Conservation (phyloP, 2,329 filamentous ascomycete species). For the Dactylellina haptotyla region DNA sequence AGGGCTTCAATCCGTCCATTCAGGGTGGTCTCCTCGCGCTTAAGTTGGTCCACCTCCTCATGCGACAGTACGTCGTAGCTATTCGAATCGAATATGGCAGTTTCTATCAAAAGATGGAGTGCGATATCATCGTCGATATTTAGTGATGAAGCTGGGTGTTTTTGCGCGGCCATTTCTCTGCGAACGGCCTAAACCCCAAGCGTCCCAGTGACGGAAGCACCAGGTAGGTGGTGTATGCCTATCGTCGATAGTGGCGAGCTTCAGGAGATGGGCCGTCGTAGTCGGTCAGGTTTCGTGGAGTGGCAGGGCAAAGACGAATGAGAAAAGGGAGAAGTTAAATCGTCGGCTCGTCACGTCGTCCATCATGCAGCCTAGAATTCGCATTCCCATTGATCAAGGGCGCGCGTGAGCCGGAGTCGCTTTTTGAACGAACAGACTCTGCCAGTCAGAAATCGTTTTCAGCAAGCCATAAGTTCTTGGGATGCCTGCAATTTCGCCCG, state of each 20-base stretch:
- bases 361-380: background rate
- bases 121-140: conserved; percentile 71
- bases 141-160: conserved; percentile 6
- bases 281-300: too few relatives aligned
- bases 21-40: conserved; percentile 82
- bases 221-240: too few relatives aligned
- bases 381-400: background rate
- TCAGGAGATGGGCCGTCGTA: background rate
- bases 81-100: conserved; percentile 87
- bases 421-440: too few relatives aligned
- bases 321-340: background rate
- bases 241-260: too few relatives aligned
- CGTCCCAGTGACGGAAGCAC: too few relatives aligned
- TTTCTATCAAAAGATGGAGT: conserved; percentile 92
- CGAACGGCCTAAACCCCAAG: too few relatives aligned
- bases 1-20: conserved; percentile 82
- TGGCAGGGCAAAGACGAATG: background rate
- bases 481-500: too few relatives aligned
- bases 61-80: conserved; percentile 85
- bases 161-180: conserved; percentile 20
- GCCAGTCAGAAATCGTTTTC: too few relatives aligned
- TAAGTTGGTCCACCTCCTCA: conserved; percentile 89
- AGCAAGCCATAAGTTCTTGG: too few relatives aligned
- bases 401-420: background rate
- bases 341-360: background rate